Conservation (phyloP, 805 yeast species). For the Komagataella mondaviorum region DNA sequence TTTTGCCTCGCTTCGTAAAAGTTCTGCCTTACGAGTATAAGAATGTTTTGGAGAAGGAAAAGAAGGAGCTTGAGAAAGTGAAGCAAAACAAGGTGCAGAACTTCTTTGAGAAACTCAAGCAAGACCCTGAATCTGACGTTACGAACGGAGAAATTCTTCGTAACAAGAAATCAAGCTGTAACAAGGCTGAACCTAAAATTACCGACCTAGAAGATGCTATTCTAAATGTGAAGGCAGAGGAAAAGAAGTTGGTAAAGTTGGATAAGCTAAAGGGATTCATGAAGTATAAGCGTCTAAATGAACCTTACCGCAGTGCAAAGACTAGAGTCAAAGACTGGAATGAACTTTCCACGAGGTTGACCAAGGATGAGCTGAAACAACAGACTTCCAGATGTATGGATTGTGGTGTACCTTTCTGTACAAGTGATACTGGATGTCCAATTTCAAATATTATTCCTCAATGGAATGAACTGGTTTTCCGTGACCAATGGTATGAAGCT, state of each 20-base stretch:
- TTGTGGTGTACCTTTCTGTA: constrained; percentile 99
- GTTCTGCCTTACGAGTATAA: constrained; percentile 89
- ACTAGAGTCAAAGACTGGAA: constrained; percentile 83
- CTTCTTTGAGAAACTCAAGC: constrained; percentile 58
- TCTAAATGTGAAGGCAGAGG: constrained; percentile 50
- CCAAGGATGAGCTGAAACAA: constrained; percentile 74
- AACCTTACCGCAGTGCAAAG: constrained; percentile 68
- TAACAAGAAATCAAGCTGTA: constrained; percentile 24
- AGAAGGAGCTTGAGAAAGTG: constrained; percentile 46
- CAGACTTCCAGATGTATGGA: constrained; percentile 99
- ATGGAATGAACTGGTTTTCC: constrained; percentile 93
- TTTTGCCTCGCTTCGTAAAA: constrained; percentile 81
- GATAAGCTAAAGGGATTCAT: constrained; percentile 86
- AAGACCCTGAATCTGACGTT: constrained; percentile 74
- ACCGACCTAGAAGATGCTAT: constrained; percentile 85
- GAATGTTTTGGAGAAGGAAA: constrained; percentile 73
- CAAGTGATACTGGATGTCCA: constrained; percentile 96
- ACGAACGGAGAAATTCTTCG: constrained; percentile 77
- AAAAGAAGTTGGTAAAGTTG: constrained; percentile 47
- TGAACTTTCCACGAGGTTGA: constrained; percentile 69
- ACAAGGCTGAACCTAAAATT: constrained; percentile 60
- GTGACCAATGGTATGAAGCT: constrained; percentile 91
- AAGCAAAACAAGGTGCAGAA: constrained; percentile 52
- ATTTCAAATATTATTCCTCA: constrained; percentile 94
- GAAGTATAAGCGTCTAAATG: constrained; percentile 84